These are phyloP conservation scores for Paralagenidium karlingii DNA, from an alignment of 352 stramenopile species.

Conservation along the genomic window DNA sequence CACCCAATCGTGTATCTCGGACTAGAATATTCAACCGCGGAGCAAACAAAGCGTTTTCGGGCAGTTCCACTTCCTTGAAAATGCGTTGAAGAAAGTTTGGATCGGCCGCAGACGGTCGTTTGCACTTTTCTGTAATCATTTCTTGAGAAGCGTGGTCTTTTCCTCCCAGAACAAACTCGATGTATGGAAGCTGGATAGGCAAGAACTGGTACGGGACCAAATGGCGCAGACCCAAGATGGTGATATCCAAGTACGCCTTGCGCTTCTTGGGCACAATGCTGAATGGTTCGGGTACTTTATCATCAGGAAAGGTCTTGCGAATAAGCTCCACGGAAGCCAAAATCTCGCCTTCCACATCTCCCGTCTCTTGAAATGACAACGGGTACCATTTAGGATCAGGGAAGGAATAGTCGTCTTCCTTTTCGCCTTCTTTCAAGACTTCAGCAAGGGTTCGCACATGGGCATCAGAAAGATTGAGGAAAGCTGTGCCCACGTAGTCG, in stretches of 20 bases:
- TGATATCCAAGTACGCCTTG: constrained; percentile 76
- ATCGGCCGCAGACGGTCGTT: constrained; percentile 63
- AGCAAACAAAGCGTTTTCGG: constrained; percentile 78
- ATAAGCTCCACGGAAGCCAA: constrained; percentile 67
- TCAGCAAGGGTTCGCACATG: constrained; percentile 55
- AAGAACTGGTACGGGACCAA: constrained; percentile 85
- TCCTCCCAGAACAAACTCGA: constrained; percentile 82
- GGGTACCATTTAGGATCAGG: constrained; percentile 64
- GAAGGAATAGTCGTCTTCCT: constrained; percentile 17
- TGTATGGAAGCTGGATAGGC: constrained; percentile 74
- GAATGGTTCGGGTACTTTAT: constrained; percentile 29
- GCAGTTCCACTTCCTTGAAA: constrained; percentile 77
- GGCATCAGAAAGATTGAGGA: constrained; percentile 55
- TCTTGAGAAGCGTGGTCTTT: constrained; percentile 67
- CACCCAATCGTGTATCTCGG: constrained; percentile 79
- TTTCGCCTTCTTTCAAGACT: constrained; percentile 28
- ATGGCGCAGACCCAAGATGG: constrained; percentile 70
- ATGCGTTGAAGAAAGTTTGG: constrained; percentile 87
- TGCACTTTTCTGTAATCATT: constrained; percentile 82
- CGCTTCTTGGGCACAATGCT: constrained; percentile 48
- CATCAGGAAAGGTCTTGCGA: constrained; percentile 53
- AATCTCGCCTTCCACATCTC: constrained; percentile 70
- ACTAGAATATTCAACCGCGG: constrained; percentile 85
- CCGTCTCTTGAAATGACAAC: constrained; percentile 64
- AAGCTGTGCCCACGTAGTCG: constrained; percentile 48